Conservation (phyloP, 164 flowering plant species). For the Platanus orientalis region DNA sequence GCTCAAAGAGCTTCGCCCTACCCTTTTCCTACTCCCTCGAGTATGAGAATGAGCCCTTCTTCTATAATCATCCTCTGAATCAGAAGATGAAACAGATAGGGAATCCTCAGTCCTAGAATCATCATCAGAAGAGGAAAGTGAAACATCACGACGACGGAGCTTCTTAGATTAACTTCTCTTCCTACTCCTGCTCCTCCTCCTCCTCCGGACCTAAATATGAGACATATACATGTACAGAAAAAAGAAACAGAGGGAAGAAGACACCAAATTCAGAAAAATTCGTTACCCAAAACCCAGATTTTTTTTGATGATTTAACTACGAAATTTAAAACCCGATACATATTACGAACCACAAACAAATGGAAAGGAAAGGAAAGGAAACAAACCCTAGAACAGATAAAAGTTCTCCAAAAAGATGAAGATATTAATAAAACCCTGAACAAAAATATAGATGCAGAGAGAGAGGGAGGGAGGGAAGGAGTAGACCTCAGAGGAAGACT, state of each 20-base stretch:
- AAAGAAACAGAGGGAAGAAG: not conserved
- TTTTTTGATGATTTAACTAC: no score
- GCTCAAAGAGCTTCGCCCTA: no score
- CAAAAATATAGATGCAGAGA: not conserved
- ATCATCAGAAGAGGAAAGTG: conserved; percentile 40
- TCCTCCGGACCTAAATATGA: conserved; percentile 17
- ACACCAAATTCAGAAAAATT: conserved; percentile 1
- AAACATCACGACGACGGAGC: conserved; percentile 32
- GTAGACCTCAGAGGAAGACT: conserved; percentile 35
- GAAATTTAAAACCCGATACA: no score
- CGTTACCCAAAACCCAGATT: no score
- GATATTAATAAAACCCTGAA: not conserved
- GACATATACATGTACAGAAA: not conserved
- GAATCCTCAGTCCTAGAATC: conserved; percentile 25
- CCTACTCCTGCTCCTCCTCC: conserved; percentile 30
- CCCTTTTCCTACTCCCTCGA: no score
- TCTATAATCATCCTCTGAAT: conserved; percentile 48
- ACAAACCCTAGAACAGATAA: not conserved
- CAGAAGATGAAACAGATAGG: conserved; percentile 31
- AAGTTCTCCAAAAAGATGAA: not conserved
- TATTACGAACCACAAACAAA: not conserved
- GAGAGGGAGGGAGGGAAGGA: conserved; percentile 2
- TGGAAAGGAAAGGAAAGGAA: not conserved
- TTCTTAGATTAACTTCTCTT: conserved; percentile 56
- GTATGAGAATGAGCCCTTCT: no score